Base-by-base conservation (phyloP, 2,329 filamentous ascomycete genomes). In the Fusarium transvaalense region DNA sequence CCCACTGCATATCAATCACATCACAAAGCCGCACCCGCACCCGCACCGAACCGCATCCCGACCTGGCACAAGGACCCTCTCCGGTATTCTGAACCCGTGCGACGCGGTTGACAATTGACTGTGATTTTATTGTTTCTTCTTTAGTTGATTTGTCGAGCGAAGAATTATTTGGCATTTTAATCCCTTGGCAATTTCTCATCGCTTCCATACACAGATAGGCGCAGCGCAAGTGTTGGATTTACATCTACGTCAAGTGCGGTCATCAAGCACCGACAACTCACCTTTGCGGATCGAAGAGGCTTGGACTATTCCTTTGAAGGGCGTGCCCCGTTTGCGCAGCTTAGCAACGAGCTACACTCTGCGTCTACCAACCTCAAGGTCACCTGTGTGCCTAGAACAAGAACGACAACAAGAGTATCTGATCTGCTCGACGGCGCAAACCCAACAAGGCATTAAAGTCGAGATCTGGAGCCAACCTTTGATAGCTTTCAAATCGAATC, bases 1-100 rank as follows among this genome's bases (percentile, higher is more conserved):
- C 72, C 77, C 77, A 76, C 68, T 79, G 77, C 78, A 80, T 72
- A 78, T 71, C 75, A 77, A 78, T 71, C 75, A 77, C 72, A 62
- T 71, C 75, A 77, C 72, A 62, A 69, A 64, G 71, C 68, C 66
- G 68, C 52, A 34, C 37, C 50, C 37, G 15, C 48, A 52, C 48
- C 48, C 35, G 50, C 70, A 68, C 71, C 54, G 64, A 55, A 54
- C 68, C 66, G 65, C 72, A 71, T 71, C 56, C 66, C 51, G 37
- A 67, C 63, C 68, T 61, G 64, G 59, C 55, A 70, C 67, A 70
- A 71, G 58, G 58, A 57, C 57, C 58, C 65, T 59, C 56, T 46
- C 56, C 39, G 32, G 66, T 50, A 48, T 47, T 41, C 55, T 60
- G 46, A 52, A 60, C 46, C 56, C 43, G 56, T 58, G 64, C 42